Conservation (phyloP, 768 basidiomycete genomes). For the Leccinum subgranulosum region DNA sequence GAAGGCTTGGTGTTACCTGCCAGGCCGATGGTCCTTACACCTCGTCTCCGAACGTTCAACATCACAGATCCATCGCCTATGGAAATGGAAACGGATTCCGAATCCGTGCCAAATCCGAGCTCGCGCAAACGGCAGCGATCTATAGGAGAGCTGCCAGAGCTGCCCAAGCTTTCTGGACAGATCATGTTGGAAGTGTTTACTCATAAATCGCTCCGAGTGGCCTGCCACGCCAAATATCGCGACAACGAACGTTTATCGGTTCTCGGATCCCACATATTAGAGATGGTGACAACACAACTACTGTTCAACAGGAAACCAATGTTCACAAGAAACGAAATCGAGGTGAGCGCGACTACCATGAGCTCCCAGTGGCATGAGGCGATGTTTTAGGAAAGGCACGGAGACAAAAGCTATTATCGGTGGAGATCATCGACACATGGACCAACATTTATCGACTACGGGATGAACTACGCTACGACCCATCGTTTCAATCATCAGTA, state of each 20-base stretch:
- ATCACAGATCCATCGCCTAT: slow-evolving; percentile 31
- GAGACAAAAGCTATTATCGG: slow-evolving; percentile 28
- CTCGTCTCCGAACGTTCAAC: slow-evolving; percentile 34
- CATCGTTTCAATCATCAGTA: slow-evolving; percentile 25
- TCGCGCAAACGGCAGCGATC: slow-evolving; percentile 40
- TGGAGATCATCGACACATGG: slow-evolving; percentile 37
- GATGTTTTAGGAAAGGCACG: slow-evolving; percentile 25
- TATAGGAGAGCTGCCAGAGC: slow-evolving; percentile 35
- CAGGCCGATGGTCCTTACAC: slow-evolving; percentile 33
- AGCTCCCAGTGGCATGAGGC: slow-evolving; percentile 17
- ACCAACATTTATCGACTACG: slow-evolving; percentile 35
- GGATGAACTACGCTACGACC: slow-evolving; percentile 32
- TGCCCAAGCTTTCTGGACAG: slow-evolving; percentile 52
- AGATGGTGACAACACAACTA: slow-evolving; percentile 42
- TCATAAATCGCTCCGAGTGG: slow-evolving; percentile 58
- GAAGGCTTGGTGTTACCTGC: slow-evolving; percentile 10
- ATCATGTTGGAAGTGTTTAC: slow-evolving; percentile 67
- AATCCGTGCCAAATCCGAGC: slow-evolving; percentile 22
- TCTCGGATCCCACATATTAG: slow-evolving; percentile 49
- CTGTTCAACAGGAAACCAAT: slow-evolving; percentile 53
- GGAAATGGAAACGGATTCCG: slow-evolving; percentile 29
- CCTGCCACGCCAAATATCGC: slow-evolving; percentile 39
- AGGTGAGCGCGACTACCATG: slow-evolving; percentile 40
- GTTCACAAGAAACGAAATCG: slow-evolving; percentile 45
- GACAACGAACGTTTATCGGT: slow-evolving; percentile 58